Evolutionary conservation across 495 filamentous ascomycete species (phyloP).

Genomic region (Penicillium cosmopolitanum): DNA sequence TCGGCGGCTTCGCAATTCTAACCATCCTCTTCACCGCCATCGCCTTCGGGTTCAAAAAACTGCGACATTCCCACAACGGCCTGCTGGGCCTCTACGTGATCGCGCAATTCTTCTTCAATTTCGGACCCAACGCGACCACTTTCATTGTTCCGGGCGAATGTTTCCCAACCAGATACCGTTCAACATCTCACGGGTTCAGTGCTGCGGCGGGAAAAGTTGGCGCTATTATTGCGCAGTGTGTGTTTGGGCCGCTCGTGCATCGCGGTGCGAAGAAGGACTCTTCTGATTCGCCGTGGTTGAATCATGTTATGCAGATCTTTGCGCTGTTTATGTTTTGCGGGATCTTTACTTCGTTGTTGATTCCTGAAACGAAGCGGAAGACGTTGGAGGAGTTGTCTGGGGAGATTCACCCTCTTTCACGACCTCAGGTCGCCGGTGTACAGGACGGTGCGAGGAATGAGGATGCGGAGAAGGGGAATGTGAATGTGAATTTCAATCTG

Average conservation of each 20-base stretch:
- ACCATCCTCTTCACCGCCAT: slow-evolving; percentile 77
- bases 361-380: slow-evolving; percentile 77
- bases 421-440: no score
- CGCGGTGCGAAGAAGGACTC: slow-evolving; percentile 39
- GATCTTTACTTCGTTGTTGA: slow-evolving; percentile 64
- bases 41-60: slow-evolving; percentile 64
- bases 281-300: slow-evolving; percentile 64
- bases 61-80: slow-evolving; percentile 46
- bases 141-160: slow-evolving; percentile 90
- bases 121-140: slow-evolving; percentile 82
- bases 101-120: slow-evolving; percentile 90
- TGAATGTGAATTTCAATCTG: not conserved
- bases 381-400: slow-evolving; percentile 41
- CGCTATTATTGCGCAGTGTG: slow-evolving; percentile 60
- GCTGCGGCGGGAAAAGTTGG: slow-evolving; percentile 84
- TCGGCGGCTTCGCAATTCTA: slow-evolving; percentile 73
- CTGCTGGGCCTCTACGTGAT: slow-evolving; percentile 78
- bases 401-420: not conserved
- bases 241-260: slow-evolving; percentile 51
- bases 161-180: slow-evolving; percentile 87
- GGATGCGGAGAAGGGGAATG: not conserved
- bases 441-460: no score
- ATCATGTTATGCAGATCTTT: slow-evolving; percentile 81
- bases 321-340: slow-evolving; percentile 80
- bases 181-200: slow-evolving; percentile 82